Base-by-base conservation (phyloP, 2,329 filamentous ascomycete species). In the Venturia effusa region DNA sequence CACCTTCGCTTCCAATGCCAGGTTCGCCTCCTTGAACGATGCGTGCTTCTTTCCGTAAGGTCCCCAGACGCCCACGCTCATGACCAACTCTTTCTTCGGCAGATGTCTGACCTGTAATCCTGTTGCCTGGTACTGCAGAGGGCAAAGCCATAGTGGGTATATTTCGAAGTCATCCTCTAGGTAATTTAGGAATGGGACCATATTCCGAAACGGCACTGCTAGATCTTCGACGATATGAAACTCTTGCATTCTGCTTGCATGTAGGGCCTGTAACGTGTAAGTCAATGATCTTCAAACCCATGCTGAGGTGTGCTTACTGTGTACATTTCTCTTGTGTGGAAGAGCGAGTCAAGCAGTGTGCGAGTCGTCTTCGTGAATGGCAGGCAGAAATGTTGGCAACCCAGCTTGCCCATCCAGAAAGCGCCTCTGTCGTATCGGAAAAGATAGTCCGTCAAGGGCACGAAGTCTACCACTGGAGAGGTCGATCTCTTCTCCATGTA, bases 371-470 rank as follows among this genome's bases (percentile, higher is more conserved):
- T 77, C 75, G 87, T 89, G 74, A 88, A 88, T 0, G 86, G 86
- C 57, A 76, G 82, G 48, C 80, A 70, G 72, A 88, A 88, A 73
- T 88, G 88, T 24, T 76, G 72, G 73, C 86, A 88, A 1, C 84
- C 83, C 65, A 84, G 83, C 30, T 75, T 75, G 11, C 83, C 86
- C 4, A 83, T 83, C 87, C 86, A 89, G 74, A 89, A 89, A 2
- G 82, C 85, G 60, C 85, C 87, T 43, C 86, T 81, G 71, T 89
- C 86, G 74, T 88, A 89, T n/a, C 87, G 83, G 74, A 89, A 89
- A 65, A 89, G 81, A 72, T 89, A 89, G 69, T 89, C 86, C 1
- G 75, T 74, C 0, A 89, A 68, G 0, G 85, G 85, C 1, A 88
- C 80, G 64, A 81, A 82, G 65, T 88, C 85, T 62, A 72, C 68